phyloP scores from a whole-genome alignment of 192 early-diverging fungal genomes.

The Backusella tuberculispora region DNA sequence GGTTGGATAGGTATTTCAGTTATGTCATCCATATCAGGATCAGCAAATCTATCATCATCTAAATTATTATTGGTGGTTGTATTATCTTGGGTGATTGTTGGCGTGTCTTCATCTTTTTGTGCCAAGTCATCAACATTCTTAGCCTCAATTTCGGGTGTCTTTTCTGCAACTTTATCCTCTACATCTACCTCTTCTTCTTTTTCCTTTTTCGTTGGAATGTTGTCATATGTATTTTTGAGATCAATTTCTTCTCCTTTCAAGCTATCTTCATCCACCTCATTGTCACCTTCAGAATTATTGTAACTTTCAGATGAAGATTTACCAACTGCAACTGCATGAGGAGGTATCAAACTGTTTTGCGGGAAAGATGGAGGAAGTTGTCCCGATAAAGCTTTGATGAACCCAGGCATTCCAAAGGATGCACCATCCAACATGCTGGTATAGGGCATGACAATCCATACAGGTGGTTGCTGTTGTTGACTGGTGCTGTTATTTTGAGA shows the following conservation, averaged over 20 bases:
- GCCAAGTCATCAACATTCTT: background rate
- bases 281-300: background rate
- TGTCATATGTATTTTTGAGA: background rate
- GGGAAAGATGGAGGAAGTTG: background rate
- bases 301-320: background rate
- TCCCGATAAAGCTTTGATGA: background rate
- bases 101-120: background rate
- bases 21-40: background rate
- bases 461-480: slow-evolving; percentile 2
- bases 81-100: background rate
- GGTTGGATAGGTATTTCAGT: background rate
- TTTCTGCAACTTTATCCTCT: background rate
- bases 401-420: background rate
- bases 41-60: slow-evolving; percentile 14
- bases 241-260: background rate
- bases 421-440: slow-evolving; percentile 11
- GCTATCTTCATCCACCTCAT: background rate
- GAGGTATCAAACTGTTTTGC: background rate
- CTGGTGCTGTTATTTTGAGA: background rate
- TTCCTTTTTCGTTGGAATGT: background rate
- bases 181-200: background rate
- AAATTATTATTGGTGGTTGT: background rate
- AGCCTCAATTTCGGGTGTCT: no score
- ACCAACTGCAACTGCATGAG: background rate
- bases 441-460: slow-evolving; percentile 27